Evolutionary conservation across 164 flowering plant genomes (phyloP), one percentile per base, ranked within the genome.

Genomic region (Euptelea pleiosperma): DNA sequence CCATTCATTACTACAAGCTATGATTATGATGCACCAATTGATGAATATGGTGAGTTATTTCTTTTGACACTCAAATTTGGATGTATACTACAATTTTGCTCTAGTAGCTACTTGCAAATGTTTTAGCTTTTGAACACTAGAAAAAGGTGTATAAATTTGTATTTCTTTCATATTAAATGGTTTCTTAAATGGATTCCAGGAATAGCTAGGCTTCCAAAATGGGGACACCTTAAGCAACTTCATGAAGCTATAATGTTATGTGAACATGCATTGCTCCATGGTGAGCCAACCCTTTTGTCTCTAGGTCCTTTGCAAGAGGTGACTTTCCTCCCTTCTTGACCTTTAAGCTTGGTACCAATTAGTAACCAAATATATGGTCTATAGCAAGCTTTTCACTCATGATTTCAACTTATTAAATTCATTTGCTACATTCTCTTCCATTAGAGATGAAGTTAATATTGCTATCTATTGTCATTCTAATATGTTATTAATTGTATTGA

Each of bases 1-100:
- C 99, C 97, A 55, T 93, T 93, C 71, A 93, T 93, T 58, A 93
- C 97, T 12, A 93, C 99, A 47, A 93, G 99, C 73, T 93, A 93
- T 65, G 99, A 93, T 66, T 93, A 93, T 75, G 92, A 93, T 66
- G 99, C 99, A 58, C 99, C 99, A n/a, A 86, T 93, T 68, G 99
- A 94, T 77, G 99, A 94, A 70, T 94, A 94, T 67, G 99, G 99
- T 94, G 40, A 63, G 73, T 16, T 29, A 3, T 31, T 41, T 43
- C 28, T 6, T 19, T 25, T 24, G 24, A 26, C 29, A 25, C 29
- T 60, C 51, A 55, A 29, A 12, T 14, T 34, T 52, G 35, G 25
- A 48, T 8, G 10, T 45, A 39, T 31, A 56, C 15, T 12, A 18
- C n/a, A 26, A 25, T 57, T 11, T 26, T 30, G n/a, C n/a, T n/a